Base-by-base conservation (phyloP, 2,329 filamentous ascomycete species). In the Colletotrichum horii region DNA sequence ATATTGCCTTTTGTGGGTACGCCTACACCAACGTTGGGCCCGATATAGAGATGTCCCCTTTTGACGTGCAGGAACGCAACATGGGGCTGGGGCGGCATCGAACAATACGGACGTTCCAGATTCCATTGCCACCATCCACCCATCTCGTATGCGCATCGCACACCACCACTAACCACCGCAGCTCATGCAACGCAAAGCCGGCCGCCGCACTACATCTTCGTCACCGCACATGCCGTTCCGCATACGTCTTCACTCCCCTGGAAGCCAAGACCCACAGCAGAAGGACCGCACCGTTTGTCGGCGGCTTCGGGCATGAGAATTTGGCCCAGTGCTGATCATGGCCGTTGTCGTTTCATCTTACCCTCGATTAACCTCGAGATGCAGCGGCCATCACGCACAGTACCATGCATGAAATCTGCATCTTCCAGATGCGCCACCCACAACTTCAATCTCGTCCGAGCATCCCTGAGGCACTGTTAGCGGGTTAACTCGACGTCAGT, bases 351-450 rank as follows among this genome's bases (percentile, higher is more conserved):
- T 75, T 43, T 60, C 43, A 61, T 62, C 65, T 48, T 48, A 48
- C 38, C 38, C 9, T 48, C 38, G 38, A 48, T 60, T 72, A 36
- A 75, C 64, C 58, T 65, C 48, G 43, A 73, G 58, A 56, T 73
- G 70, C 58, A 65, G 70, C 62, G 28, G 19, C 34, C 64, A 73
- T 73, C 58, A 68, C 71, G 61, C 65, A 66, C 36, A 30, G 36
- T 62, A 48, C 38, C 70, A 52, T 75, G 73, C 73, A 73, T 73
- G 70, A 52, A 62, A 75, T 69, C 64, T 75, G 70, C 64, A 68
- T 67, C 72, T 62, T 58, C 28, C 8, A 67, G 55, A 69, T 73
- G 64, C 68, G 64, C 69, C 70, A 73, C 43, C 32, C 56, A 24
- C 34, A 62, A 71, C 56, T 38, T 52, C 68, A 24, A 66, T 48